Base-by-base conservation (phyloP, 371 early-diverging fungal genomes). In the Lichtheimia ramosa region DNA sequence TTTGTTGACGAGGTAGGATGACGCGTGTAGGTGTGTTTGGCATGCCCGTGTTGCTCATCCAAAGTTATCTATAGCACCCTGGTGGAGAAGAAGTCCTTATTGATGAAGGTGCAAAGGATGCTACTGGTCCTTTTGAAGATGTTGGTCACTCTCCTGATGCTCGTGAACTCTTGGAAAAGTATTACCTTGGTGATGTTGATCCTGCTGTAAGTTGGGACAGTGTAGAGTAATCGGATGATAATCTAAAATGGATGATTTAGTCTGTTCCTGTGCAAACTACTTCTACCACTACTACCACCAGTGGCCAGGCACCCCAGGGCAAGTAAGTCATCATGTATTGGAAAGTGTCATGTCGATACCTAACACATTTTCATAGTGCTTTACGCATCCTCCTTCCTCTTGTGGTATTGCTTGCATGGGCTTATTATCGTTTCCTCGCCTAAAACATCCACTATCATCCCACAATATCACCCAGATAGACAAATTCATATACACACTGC, bases 101-200 rank as follows among this genome's bases (percentile, higher is more conserved):
- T 39, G 90, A 92, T 64, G 83, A 86, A 68, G 90, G 80, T 59
- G 97, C 95, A 58, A 75, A 76, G 62, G 96, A 98, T 72, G 94
- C 94, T 34, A 93, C 96, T 43, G 93, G 87, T 62, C 91, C 94
- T 50, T 98, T 96, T 75, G 95, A 96, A 58, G 97, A 96, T 75
- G 92, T 98, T 62, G 95, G 95, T 48, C 98, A 98, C 79, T 92
- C 93, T 34, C 90, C 93, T 20, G 94, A 95, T 65, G 98, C 98
- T 25, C 90, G 89, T 51, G 90, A 91, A 21, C 60, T 94, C 62
- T 77, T 97, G 56, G 69, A 82, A 53, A 75, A 81, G 42, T 84
- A 87, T 64, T 79, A 75, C 54, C 71, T 96, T 64, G 97, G 96
- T 54, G 83, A 89, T 43, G 75, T 92, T 25, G 83, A 89, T 75